Conservation (phyloP, 371 early-diverging fungal species). For the Mucor piriformis region DNA sequence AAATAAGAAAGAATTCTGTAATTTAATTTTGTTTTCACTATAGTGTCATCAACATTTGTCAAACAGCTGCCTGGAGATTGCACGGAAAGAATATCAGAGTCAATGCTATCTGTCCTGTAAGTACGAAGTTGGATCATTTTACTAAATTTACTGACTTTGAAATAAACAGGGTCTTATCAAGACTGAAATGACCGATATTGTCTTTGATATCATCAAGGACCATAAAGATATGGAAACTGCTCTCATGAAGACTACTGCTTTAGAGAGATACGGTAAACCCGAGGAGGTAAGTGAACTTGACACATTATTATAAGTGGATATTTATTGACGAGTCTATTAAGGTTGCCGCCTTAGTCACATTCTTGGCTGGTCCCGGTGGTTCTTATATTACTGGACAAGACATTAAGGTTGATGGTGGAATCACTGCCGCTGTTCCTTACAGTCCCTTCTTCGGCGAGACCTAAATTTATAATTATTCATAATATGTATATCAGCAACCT, state of each 20-base stretch:
- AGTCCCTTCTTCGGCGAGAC: constrained; percentile 5
- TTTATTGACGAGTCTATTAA: background rate
- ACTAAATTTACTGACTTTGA: background rate
- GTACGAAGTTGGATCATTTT: background rate
- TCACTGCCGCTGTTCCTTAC: constrained; percentile 1
- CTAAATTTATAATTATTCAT: background rate
- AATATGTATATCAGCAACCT: background rate
- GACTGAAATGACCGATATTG: constrained; percentile 51
- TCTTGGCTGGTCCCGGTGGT: constrained; percentile 4
- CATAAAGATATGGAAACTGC: background rate
- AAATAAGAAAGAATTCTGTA: background rate
- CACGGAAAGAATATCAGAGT: constrained; percentile 52
- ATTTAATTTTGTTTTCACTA: no score
- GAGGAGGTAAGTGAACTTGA: constrained; percentile 41
- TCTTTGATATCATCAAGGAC: background rate
- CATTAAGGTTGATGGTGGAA: constrained; percentile 10
- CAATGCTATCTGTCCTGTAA: constrained; percentile 59
- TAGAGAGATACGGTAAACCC: background rate
- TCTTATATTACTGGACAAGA: constrained; percentile 17
- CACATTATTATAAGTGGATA: no score
- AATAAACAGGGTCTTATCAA: constrained; percentile 50
- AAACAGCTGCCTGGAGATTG: constrained; percentile 46
- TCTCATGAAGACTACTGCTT: background rate
- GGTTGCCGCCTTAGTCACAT: constrained; percentile 7
- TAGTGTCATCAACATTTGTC: constrained; percentile 57